Evolutionary conservation across 176 grass and related monocot genomes (phyloP).

Genomic region (Dactylis glomerata): DNA sequence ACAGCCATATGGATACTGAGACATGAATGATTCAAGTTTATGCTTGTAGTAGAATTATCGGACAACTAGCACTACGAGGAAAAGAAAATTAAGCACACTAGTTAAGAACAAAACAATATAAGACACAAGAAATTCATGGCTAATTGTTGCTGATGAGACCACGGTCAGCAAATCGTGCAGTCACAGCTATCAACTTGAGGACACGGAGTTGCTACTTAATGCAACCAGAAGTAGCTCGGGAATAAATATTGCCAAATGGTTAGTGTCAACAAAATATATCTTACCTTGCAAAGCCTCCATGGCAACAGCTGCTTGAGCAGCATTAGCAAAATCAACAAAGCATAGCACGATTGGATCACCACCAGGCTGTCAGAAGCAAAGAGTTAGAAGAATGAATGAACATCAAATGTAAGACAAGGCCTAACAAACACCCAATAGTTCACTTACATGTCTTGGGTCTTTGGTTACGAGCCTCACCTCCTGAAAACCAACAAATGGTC

Average conservation of each 20-base stretch:
- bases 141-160: not conserved
- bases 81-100: not conserved
- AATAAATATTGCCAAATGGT: conserved; percentile 6
- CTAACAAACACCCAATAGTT: not conserved
- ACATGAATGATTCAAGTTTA: not conserved
- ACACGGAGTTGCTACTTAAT: not conserved
- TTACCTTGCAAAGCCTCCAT: conserved; percentile 87
- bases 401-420: conserved; percentile 5
- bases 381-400: conserved; percentile 3
- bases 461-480: conserved; percentile 87
- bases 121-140: not conserved
- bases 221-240: not conserved
- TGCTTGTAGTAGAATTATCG: not conserved
- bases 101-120: not conserved
- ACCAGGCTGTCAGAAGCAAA: conserved; percentile 57
- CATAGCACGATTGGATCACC: conserved; percentile 67
- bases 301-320: conserved; percentile 70
- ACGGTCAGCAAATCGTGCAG: not conserved
- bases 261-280: conserved; percentile 18
- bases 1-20: not conserved
- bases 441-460: conserved; percentile 84
- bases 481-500: conserved; percentile 80
- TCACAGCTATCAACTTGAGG: not conserved
- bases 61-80: not conserved
- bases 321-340: conserved; percentile 75